Base-by-base conservation (phyloP, 2,329 filamentous ascomycete genomes). In the Fusarium ambrosium region DNA sequence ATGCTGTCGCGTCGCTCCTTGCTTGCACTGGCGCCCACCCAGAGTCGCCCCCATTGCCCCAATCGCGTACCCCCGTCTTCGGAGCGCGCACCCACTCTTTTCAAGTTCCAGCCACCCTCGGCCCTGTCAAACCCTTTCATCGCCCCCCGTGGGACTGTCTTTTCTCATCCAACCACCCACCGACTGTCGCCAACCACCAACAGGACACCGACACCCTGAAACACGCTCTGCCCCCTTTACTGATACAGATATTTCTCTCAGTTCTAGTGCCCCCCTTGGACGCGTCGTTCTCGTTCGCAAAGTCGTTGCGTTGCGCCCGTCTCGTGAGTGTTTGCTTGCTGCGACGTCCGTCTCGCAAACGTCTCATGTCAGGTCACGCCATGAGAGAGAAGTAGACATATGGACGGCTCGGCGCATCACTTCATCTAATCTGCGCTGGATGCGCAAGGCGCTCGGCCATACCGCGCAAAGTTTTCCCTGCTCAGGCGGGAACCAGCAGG, bases 221-320 rank as follows among this genome's bases (percentile, higher is more conserved):
- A 79, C 78, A 79, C 69, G 70, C 67, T 68, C 70, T 75, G 58
- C 76, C 73, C 75, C 76, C 74, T 76, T 78, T 71, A 48, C 78
- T 75, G 68, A 73, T 71, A 48, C 78, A 73, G 68, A 73, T 69
- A 45, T 62, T 65, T 48, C 60, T 65, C 61, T 69, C 70, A 72
- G 65, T 48, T 68, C 66, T 62, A 64, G 64, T 58, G 65, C 64
- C 64, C 69, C 62, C 64, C 45, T 41, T 63, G 70, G 65, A 72
- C 74, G 78, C 77, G 75, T 76, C 71, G 62, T 48, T 60, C 63
- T 75, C 65, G 62, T 71, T 68, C 61, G 32, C 56, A 62, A 62
- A 59, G 67, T 24, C 51, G 32, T 60, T 22, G 61, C 20, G 51
- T 48, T 32, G 53, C 64, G 64, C 61, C 58, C 55, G 34, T 36